Evolutionary conservation across 2,329 filamentous ascomycete species (phyloP).

Genomic region (Hymenoscyphus fructigenus): DNA sequence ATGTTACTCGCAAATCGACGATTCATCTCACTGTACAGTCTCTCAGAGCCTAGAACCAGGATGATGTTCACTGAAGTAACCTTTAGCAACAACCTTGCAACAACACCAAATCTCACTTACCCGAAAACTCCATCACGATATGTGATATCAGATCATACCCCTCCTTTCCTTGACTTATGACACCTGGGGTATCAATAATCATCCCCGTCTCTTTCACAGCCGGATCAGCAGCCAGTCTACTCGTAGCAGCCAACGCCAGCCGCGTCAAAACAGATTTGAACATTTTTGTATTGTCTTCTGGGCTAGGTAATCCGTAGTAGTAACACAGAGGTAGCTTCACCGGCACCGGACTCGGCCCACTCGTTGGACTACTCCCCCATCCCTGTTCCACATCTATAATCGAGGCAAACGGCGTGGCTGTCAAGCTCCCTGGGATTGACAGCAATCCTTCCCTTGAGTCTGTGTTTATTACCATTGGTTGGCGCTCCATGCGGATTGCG

Average conservation of each 20-base stretch:
- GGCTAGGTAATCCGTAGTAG: slow-evolving; percentile 73
- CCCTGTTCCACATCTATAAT: slow-evolving; percentile 86
- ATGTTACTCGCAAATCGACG: slow-evolving; percentile 62
- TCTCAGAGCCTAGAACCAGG: slow-evolving; percentile 76
- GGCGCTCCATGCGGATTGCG: slow-evolving; percentile 69
- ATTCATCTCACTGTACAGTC: slow-evolving; percentile 71
- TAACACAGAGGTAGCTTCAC: slow-evolving; percentile 92
- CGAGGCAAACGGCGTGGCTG: slow-evolving; percentile 81
- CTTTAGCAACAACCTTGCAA: slow-evolving; percentile 3
- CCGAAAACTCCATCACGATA: slow-evolving; percentile 68
- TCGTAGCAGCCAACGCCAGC: slow-evolving; percentile 76
- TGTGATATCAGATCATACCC: slow-evolving; percentile 79
- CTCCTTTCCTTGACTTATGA: slow-evolving; percentile 63
- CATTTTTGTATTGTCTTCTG: slow-evolving; percentile 69
- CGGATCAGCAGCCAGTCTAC: slow-evolving; percentile 72
- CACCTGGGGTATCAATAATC: slow-evolving; percentile 79
- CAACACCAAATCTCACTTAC: slow-evolving; percentile 39
- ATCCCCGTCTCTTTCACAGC: slow-evolving; percentile 72
- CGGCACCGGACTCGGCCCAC: slow-evolving; percentile 81
- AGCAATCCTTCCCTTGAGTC: slow-evolving; percentile 80
- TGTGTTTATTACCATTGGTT: slow-evolving; percentile 80
- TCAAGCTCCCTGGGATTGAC: slow-evolving; percentile 76
- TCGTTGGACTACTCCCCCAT: slow-evolving; percentile 89
- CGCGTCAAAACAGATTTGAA: slow-evolving; percentile 74
- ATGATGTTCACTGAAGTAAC: slow-evolving; percentile 66